A percentile compares a stretch with the other conserved stretches of the same genome.
Conservation (phyloP, 1,139 yeast species). For the Hansenula anomala region DNA sequence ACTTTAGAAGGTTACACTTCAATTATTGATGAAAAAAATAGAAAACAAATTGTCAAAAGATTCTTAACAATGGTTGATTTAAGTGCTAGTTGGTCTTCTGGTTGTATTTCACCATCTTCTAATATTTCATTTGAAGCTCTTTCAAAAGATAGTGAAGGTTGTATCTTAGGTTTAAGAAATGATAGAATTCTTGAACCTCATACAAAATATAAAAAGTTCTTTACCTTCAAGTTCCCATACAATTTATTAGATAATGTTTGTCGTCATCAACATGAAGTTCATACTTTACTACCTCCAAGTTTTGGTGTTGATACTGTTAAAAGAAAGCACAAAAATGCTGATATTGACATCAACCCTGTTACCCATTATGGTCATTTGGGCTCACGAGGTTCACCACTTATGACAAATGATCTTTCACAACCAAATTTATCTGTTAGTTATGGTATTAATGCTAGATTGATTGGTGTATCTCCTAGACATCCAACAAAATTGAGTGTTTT, state of each 20-base stretch:
- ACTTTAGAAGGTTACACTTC: conserved; percentile 47
- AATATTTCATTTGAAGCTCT: conserved; percentile 45
- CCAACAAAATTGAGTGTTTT: conserved; percentile 7
- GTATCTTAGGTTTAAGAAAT: conserved; percentile 46
- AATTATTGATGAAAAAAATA: conserved; percentile 24
- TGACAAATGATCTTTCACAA: conserved; percentile 30
- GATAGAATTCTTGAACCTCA: conserved; percentile 48
- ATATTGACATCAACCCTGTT: conserved; percentile 23
- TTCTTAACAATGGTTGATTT: conserved; percentile 39
- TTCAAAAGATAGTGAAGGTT: conserved; percentile 43
- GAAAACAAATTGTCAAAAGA: conserved; percentile 27
- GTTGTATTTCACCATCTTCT: conserved; percentile 33
- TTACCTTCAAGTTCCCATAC: conserved; percentile 59
- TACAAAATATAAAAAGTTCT: conserved; percentile 53
- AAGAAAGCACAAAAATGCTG: conserved; percentile 26
- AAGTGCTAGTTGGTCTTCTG: conserved; percentile 37
- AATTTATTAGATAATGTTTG: conserved; percentile 55
- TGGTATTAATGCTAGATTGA: conserved; percentile 20
- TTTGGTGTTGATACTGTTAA: conserved; percentile 49
- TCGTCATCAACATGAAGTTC: conserved; percentile 46
- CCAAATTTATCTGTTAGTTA: conserved; percentile 26
- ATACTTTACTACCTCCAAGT: conserved; percentile 60
- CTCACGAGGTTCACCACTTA: conserved; percentile 32
- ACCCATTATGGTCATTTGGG: conserved; percentile 38
- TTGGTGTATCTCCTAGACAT: conserved; percentile 6